Percentiles rank a stretch among this genome's conserved stretches.
These are phyloP conservation scores for Setomelanomma holmii DNA, from an alignment of 2,329 filamentous ascomycete genomes.

Conservation along the genomic window DNA sequence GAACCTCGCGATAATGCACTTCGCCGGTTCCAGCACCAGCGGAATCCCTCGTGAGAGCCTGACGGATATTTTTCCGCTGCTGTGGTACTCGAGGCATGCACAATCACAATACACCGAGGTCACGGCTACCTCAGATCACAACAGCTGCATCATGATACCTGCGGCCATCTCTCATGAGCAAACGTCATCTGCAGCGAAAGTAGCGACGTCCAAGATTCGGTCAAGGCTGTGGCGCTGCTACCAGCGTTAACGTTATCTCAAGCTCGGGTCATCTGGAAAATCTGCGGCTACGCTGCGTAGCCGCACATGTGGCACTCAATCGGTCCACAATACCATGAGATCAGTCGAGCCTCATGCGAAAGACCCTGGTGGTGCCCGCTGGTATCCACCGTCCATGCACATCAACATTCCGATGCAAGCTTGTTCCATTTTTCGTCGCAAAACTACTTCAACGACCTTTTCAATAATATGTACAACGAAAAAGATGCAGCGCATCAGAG, in stretches of 20 bases:
- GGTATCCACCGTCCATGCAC: conserved; percentile 1
- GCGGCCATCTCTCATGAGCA: neutral
- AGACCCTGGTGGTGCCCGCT: neutral
- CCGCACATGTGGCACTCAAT: conserved; percentile 3
- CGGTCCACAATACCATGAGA: neutral
- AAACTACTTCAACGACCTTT: no score
- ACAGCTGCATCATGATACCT: no score
- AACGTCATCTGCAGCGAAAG: no score
- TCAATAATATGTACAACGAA: neutral
- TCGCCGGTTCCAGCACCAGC: conserved; percentile 1
- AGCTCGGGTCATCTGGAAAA: no score
- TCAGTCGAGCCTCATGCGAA: conserved; percentile 8
- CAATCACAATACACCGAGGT: no score
- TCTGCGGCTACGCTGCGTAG: conserved; percentile 1
- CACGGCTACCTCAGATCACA: no score
- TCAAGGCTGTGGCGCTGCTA: no score
- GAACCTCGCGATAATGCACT: conserved; percentile 7
- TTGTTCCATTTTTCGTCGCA: neutral
- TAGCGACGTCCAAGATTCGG: no score
- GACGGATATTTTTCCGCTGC: neutral
- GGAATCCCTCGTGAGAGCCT: neutral
- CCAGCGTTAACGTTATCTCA: no score
- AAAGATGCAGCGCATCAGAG: no score
- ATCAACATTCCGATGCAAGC: neutral
- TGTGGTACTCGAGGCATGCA: no score